Conservation (phyloP, 2,329 filamentous ascomycete species). For the Talaromyces sp. region DNA sequence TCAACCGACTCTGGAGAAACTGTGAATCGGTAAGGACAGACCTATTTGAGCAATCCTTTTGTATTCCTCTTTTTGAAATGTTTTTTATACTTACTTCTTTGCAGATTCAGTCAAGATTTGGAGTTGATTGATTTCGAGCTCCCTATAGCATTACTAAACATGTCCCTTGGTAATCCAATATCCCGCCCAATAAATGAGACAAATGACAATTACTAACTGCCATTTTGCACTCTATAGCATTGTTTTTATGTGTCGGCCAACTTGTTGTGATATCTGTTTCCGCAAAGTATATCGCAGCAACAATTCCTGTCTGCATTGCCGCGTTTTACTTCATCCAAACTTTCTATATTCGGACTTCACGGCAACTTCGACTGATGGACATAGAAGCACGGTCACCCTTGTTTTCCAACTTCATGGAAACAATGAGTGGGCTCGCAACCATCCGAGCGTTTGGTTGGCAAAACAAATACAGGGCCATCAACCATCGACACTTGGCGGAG, state of each 20-base stretch:
- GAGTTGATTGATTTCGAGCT: conserved; percentile 40
- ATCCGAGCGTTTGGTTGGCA: conserved; percentile 66
- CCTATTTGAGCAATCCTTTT: neutral
- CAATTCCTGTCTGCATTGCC: conserved; percentile 45
- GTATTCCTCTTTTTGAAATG: too few relatives aligned
- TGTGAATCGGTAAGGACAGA: neutral
- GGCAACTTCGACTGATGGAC: conserved; percentile 56
- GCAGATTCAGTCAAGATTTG: conserved; percentile 41
- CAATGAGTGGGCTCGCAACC: conserved; percentile 59
- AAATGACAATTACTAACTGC: neutral
- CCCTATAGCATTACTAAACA: conserved; percentile 21
- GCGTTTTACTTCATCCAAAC: conserved; percentile 49
- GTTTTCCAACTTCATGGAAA: conserved; percentile 54
- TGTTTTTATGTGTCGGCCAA: conserved; percentile 38
- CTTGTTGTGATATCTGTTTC: conserved; percentile 44
- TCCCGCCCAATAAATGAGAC: neutral
- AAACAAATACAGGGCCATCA: conserved; percentile 36
- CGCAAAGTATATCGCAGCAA: conserved; percentile 44
- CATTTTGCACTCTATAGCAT: conserved; percentile 3
- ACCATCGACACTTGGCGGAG: conserved; percentile 45
- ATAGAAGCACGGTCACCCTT: conserved; percentile 57
- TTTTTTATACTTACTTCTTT: neutral
- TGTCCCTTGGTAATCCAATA: neutral
- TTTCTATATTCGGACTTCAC: conserved; percentile 56
- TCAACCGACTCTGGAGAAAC: neutral